Conservation (phyloP, 2,329 filamentous ascomycete genomes). For the Mariannaea elegans region DNA sequence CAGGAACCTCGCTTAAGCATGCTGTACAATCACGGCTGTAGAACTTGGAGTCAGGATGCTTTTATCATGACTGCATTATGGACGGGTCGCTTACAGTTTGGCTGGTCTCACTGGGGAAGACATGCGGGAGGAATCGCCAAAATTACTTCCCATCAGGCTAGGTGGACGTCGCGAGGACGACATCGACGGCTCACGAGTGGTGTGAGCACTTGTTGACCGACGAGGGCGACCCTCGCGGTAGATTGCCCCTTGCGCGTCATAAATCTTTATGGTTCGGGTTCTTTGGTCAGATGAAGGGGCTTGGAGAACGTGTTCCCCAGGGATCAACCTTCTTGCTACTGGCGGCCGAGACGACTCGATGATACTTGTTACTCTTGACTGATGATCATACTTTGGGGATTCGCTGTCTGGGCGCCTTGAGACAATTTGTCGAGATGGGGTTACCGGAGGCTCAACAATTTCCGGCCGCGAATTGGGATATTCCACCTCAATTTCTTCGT, state of each 20-base stretch:
- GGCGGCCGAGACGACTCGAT: conserved; percentile 48
- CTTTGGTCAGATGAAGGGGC: conserved; percentile 11
- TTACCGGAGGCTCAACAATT: conserved; percentile 28
- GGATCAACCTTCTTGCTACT: conserved; percentile 43
- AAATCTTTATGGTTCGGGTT: conserved; percentile 33
- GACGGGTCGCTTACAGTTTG: conserved; percentile 35
- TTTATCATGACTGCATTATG: background rate
- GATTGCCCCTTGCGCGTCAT: conserved; percentile 34
- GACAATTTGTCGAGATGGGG: conserved; percentile 38
- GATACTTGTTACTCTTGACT: conserved; percentile 39
- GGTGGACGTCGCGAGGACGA: conserved; percentile 39
- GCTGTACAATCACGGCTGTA: conserved; percentile 74
- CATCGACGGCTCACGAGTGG: conserved; percentile 32
- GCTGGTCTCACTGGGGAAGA: conserved; percentile 39
- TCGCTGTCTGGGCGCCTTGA: conserved; percentile 43
- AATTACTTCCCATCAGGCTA: conserved; percentile 40
- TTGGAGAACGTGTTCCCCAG: background rate
- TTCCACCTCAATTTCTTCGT: conserved; percentile 34
- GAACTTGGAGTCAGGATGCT: conserved; percentile 23
- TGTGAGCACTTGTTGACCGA: conserved; percentile 25
- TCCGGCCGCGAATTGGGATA: conserved; percentile 40
- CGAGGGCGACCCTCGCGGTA: conserved; percentile 36
- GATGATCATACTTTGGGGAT: conserved; percentile 40
- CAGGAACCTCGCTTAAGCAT: conserved; percentile 74
- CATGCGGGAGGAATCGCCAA: conserved; percentile 38